These are phyloP conservation scores for Neonectria hederae DNA, from an alignment of 2,329 filamentous ascomycete genomes.

Conservation along the genomic window DNA sequence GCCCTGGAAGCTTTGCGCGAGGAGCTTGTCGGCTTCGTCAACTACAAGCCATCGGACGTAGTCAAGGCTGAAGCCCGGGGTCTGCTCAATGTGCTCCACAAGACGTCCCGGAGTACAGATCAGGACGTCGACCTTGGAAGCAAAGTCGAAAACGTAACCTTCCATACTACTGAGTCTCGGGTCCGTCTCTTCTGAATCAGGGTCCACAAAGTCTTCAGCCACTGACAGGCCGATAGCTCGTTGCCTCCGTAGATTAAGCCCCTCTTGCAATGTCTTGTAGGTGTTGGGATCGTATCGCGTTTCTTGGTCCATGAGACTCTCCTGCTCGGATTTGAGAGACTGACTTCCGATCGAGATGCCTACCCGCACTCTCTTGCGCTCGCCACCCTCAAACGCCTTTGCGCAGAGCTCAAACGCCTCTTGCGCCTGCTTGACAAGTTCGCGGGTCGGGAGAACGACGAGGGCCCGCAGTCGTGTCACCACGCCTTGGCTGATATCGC, in stretches of 20 bases:
- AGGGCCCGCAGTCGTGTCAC: conserved; percentile 78
- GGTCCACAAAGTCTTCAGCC: conserved; percentile 32
- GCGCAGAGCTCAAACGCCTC: conserved; percentile 80
- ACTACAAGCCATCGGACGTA: conserved; percentile 88
- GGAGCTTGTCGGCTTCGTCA: conserved; percentile 91
- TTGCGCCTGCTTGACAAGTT: conserved; percentile 87
- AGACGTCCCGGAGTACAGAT: conserved; percentile 92
- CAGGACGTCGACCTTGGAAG: conserved; percentile 83
- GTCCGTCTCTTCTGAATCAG: conserved; percentile 36
- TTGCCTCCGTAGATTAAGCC: conserved; percentile 21
- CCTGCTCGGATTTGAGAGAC: conserved; percentile 72
- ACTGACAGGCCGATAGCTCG: conserved; percentile 17
- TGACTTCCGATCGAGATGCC: conserved; percentile 86
- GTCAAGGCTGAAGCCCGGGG: conserved; percentile 81
- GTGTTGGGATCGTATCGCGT: conserved; percentile 71
- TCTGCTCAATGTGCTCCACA: conserved; percentile 88
- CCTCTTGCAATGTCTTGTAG: conserved; percentile 49
- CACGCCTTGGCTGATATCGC: conserved; percentile 72
- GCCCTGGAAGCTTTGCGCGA: conserved; percentile 92
- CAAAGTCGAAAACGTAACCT: conserved; percentile 68
- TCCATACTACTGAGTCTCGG: conserved; percentile 48
- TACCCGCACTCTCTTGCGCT: conserved; percentile 76
- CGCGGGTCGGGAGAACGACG: conserved; percentile 89
- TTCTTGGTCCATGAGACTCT: conserved; percentile 56
- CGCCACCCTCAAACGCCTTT: conserved; percentile 63